These are phyloP conservation scores for Guillardia theta DNA, from an alignment of 78 protist genomes.

Conservation along the genomic window DNA sequence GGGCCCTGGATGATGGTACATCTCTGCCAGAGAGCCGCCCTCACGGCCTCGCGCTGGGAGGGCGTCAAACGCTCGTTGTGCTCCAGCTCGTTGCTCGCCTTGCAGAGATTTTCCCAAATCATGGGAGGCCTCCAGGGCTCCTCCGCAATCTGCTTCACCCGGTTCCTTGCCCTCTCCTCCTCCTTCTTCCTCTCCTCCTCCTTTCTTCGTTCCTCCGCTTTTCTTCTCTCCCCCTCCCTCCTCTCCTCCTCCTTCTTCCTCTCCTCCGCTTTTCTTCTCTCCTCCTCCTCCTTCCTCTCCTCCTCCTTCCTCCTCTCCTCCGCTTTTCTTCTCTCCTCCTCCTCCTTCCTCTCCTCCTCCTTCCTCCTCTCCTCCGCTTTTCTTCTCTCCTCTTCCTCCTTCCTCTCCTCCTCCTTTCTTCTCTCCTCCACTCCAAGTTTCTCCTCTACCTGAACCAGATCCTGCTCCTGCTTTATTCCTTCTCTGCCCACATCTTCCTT, in stretches of 20 bases:
- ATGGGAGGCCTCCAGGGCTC: neutral
- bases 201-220: neutral
- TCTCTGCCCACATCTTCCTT: too few relatives aligned
- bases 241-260: neutral
- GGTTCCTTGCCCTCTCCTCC: neutral
- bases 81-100: neutral
- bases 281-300: neutral
- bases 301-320: neutral
- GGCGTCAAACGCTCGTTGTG: neutral
- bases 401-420: neutral
- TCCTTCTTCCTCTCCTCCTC: neutral
- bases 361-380: neutral
- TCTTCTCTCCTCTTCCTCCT: neutral
- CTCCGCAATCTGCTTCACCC: neutral
- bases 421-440: too few relatives aligned
- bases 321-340: neutral
- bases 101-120: neutral
- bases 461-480: too few relatives aligned
- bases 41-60: neutral
- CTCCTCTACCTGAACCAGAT: too few relatives aligned
- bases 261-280: neutral
- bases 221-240: neutral
- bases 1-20: neutral
- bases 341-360: neutral
- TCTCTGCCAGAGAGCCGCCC: neutral